A percentile compares a stretch with the other conserved stretches of the same genome.
Conservation (phyloP, 2,329 filamentous ascomycete species). For the Alternaria sp. region DNA sequence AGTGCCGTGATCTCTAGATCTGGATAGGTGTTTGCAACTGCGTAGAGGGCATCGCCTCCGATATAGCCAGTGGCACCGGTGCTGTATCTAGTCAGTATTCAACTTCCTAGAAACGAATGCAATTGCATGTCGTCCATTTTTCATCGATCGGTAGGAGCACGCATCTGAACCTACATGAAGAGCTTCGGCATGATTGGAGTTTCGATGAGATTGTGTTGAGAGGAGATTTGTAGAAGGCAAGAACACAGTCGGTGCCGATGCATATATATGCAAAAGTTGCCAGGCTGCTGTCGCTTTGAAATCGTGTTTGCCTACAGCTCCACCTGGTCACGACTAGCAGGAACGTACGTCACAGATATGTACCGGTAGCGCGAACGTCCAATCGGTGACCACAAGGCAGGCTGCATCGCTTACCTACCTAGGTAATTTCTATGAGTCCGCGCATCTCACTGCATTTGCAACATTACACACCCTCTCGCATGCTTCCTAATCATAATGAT, state of each 20-base stretch:
- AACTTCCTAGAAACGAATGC: background rate
- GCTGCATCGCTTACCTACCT: background rate
- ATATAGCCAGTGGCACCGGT: conserved; percentile 45
- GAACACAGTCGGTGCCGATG: background rate
- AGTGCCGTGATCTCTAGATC: conserved; percentile 59
- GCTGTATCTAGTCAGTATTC: conserved; percentile 14
- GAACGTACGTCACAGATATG: conserved; percentile 14
- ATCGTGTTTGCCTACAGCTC: background rate
- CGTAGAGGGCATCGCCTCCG: conserved; percentile 38
- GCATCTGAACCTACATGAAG: conserved; percentile 27
- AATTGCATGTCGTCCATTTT: background rate
- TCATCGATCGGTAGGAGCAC: background rate
- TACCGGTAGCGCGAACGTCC: background rate
- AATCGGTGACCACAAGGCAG: background rate
- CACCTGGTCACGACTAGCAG: background rate
- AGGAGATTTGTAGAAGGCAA: background rate
- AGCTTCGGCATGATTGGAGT: conserved; percentile 31
- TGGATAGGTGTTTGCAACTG: conserved; percentile 53
- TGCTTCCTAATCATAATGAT: background rate
- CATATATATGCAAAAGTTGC: background rate
- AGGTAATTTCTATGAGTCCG: background rate
- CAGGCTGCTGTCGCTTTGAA: background rate
- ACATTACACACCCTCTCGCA: background rate
- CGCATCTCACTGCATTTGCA: background rate
- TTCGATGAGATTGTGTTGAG: background rate